phyloP scores from a whole-genome alignment of 495 filamentous ascomycete genomes.

The Penicillium robsamsonii region DNA sequence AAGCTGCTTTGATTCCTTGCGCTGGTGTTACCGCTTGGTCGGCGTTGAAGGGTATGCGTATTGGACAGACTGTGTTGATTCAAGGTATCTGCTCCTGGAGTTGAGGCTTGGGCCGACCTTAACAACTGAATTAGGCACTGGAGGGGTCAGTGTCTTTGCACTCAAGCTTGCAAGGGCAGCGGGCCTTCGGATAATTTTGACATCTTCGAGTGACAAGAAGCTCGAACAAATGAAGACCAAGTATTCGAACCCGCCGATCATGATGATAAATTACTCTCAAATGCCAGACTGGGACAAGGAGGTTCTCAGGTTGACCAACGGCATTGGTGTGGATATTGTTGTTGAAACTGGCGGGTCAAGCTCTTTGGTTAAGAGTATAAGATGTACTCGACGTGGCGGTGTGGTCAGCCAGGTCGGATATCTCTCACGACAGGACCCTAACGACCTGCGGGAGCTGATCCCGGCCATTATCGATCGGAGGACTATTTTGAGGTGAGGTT shows the following conservation, averaged over 20 bases:
- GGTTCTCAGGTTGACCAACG: slow-evolving; percentile 32
- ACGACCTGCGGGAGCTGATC: slow-evolving; percentile 28
- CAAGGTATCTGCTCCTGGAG: slow-evolving; percentile 28
- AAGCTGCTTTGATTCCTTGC: slow-evolving; percentile 33
- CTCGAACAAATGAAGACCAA: slow-evolving; percentile 22
- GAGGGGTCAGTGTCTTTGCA: slow-evolving; percentile 36
- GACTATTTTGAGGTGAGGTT: slow-evolving; percentile 25
- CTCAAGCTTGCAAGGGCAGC: slow-evolving; percentile 35
- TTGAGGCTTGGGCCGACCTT: not conserved
- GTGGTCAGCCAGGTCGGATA: slow-evolving; percentile 43
- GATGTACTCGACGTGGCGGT: slow-evolving; percentile 35
- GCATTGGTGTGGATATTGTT: slow-evolving; percentile 40
- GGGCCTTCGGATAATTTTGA: slow-evolving; percentile 35
- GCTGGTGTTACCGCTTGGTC: slow-evolving; percentile 44
- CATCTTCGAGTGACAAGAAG: slow-evolving; percentile 37
- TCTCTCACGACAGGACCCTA: slow-evolving; percentile 28
- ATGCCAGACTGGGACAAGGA: slow-evolving; percentile 36
- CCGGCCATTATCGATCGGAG: slow-evolving; percentile 35
- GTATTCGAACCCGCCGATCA: slow-evolving; percentile 20
- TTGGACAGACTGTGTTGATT: slow-evolving; percentile 40
- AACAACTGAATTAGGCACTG: slow-evolving; percentile 24
- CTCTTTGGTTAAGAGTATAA: slow-evolving; percentile 36
- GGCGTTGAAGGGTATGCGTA: slow-evolving; percentile 31
- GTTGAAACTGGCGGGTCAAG: slow-evolving; percentile 38
- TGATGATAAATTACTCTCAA: slow-evolving; percentile 35